Base-by-base conservation (phyloP, 1,139 yeast genomes). In the Yamadazyma mexicana region DNA sequence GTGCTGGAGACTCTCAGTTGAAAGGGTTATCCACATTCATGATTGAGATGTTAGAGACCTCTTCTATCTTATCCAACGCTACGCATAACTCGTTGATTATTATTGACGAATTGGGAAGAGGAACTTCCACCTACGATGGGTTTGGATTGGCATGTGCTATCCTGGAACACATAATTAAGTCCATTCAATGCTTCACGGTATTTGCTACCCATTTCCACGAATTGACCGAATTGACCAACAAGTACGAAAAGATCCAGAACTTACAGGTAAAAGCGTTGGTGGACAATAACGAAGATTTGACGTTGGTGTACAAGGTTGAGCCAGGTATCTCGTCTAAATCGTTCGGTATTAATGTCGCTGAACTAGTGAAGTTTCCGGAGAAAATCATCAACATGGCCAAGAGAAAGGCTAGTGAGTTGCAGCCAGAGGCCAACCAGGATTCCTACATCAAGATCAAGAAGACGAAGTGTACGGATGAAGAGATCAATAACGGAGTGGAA, bases 201-300 rank as follows among this genome's bases (percentile, higher is more conserved):
- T 92, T 92, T 72, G 98, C 98, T 0, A 92, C 98, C 0, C 98
- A 92, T 68, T 92, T 92, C 73, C 98, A 92, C 60, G 98, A 92
- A 59, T 72, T 92, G 43, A 92, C 98, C 1, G 82, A 83, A 27
- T 66, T 92, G 39, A 74, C 94, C 1, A 81, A 81, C 10, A 73
- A 73, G 46, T 72, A 83, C 42, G 70, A 76, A 9, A 54, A 59
- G 34, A 96, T 92, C 1, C 75, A 77, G 40, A 92, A 92, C 58
- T 66, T 89, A 49, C 96, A 91, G 52, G 98, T 92, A 29, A 92
- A 88, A n/a, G 98, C 98, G 0, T 95, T 88, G 50, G 81, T 88
- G 32, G 87, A 81, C 39, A 61, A 56, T 9, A 67, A 64, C 27
- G 83, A 82, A 45, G 96, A 87, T 51, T 88, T 92, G 47, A 89